Evolutionary conservation across 2,329 filamentous ascomycete genomes (phyloP).

Genomic region (Fusarium solani-melongenae): DNA sequence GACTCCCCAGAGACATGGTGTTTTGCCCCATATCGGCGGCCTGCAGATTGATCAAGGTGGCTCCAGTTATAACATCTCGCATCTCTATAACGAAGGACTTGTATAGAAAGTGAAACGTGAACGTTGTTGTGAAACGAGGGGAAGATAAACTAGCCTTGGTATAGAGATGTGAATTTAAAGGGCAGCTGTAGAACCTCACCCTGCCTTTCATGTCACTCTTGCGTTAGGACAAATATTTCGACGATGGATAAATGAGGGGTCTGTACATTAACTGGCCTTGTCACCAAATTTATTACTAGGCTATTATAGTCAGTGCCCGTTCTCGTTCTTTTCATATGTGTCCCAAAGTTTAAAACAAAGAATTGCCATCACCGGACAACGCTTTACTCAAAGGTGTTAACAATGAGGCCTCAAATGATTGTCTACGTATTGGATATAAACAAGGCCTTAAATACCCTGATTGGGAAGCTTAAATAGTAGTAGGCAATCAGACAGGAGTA

Average conservation of each 20-base stretch:
- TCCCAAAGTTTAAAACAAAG: not conserved
- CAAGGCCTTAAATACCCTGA: not conserved
- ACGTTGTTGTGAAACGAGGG: not conserved
- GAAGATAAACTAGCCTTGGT: not conserved
- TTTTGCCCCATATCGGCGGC: not conserved
- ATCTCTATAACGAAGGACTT: not conserved
- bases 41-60: not conserved
- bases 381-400: not conserved
- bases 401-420: not conserved
- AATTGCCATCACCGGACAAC: not conserved
- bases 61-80: not conserved
- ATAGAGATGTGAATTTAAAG: not conserved
- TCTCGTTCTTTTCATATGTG: not conserved
- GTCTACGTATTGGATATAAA: not conserved
- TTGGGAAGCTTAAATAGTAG: not conserved
- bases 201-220: not conserved
- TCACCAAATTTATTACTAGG: not conserved
- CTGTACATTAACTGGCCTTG: not conserved
- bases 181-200: not conserved
- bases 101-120: not conserved
- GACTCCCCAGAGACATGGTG: not conserved
- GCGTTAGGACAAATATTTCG: not conserved
- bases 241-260: not conserved
- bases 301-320: not conserved
- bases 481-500: not conserved